phyloP scores from a whole-genome alignment of 495 filamentous ascomycete genomes.

The Podospora sp. region DNA sequence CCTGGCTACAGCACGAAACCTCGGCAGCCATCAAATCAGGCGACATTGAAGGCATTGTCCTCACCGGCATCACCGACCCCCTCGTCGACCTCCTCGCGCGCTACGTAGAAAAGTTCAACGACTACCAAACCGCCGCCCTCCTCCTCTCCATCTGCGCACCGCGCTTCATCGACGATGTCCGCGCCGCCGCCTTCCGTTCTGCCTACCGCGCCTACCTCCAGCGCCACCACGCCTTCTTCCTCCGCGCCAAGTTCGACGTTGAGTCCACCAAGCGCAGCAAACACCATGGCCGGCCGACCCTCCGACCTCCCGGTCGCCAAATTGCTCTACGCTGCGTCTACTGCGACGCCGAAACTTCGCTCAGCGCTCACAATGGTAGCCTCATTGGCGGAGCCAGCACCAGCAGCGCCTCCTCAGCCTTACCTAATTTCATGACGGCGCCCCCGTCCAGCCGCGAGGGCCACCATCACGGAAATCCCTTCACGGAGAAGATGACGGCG shows the following conservation, averaged over 20 bases:
- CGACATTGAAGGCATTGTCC: conserved; percentile 83
- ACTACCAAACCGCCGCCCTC: conserved; percentile 87
- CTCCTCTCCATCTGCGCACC: conserved; percentile 81
- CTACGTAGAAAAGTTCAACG: conserved; percentile 83
- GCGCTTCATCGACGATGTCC: conserved; percentile 75
- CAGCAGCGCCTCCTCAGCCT: conserved; percentile 15
- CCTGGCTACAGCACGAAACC: conserved; percentile 68
- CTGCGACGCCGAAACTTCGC: conserved; percentile 62
- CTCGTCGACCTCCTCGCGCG: conserved; percentile 83
- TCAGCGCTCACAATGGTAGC: conserved; percentile 40
- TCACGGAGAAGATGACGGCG: conserved; percentile 49
- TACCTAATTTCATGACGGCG: conserved; percentile 23
- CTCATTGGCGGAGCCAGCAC: conserved; percentile 24
- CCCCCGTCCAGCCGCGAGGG: neutral
- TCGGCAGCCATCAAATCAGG: conserved; percentile 68
- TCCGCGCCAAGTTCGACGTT: conserved; percentile 66
- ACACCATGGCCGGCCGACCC: conserved; percentile 63
- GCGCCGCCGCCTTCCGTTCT: conserved; percentile 77
- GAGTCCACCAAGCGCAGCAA: conserved; percentile 60
- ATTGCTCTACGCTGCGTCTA: conserved; percentile 82
- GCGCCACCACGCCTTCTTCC: conserved; percentile 53
- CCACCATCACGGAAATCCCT: conserved; percentile 38
- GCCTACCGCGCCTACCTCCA: conserved; percentile 84
- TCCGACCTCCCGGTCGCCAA: conserved; percentile 70
- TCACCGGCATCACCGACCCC: conserved; percentile 80